These are phyloP conservation scores for Rhexocercosporidium sp. DNA, from an alignment of 2,329 filamentous ascomycete species.

Conservation along the genomic window DNA sequence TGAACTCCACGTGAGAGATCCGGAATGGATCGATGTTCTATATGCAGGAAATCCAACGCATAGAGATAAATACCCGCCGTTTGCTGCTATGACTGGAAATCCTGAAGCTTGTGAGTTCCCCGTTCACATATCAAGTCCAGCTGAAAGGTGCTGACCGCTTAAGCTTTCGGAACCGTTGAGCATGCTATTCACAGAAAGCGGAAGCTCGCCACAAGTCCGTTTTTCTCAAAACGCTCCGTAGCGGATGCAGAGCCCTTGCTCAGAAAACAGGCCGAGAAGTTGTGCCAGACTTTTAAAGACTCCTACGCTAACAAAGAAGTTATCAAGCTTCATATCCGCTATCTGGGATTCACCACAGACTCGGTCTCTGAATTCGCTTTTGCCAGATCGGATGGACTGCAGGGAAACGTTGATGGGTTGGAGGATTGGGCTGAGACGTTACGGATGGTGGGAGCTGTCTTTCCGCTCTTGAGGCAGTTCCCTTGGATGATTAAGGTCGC, in stretches of 20 bases:
- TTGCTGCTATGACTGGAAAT: conserved; percentile 22
- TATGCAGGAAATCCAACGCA: conserved; percentile 27
- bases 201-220: conserved; percentile 26
- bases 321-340: conserved; percentile 17
- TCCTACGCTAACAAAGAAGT: conserved; percentile 13
- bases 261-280: conserved; percentile 21
- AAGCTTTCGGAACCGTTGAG: conserved; percentile 27
- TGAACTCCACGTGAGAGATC: conserved; percentile 40
- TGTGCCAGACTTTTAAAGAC: conserved; percentile 12
- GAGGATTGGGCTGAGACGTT: conserved; percentile 24
- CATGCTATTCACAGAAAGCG: conserved; percentile 29
- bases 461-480: conserved; percentile 21
- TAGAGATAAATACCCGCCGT: conserved; percentile 26
- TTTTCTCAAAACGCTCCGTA: conserved; percentile 29
- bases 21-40: conserved; percentile 36
- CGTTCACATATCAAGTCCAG: no score
- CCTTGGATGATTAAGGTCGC: conserved; percentile 17
- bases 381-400: conserved; percentile 11
- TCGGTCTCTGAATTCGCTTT: conserved; percentile 19
- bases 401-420: conserved; percentile 11
- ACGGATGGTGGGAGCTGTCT: conserved; percentile 13
- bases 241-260: conserved; percentile 23
- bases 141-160: background rate
- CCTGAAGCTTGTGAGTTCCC: conserved; percentile 11
- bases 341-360: conserved; percentile 23